Percentiles rank a stretch among this genome's conserved stretches.
Conservation (phyloP, 257 asterid species). For the Coffea canephora region DNA sequence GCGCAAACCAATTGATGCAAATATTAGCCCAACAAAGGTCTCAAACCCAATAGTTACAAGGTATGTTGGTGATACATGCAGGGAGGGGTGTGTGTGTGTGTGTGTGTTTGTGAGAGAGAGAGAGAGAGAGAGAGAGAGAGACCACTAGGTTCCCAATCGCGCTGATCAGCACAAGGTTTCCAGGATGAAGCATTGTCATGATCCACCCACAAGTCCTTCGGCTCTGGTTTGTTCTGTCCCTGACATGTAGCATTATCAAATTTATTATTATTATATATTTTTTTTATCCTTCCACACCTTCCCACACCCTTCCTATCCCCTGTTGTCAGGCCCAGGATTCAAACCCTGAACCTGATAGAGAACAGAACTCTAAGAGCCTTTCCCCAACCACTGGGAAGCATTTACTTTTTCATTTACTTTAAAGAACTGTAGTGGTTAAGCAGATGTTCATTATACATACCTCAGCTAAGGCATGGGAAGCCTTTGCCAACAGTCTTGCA, state of each 20-base stretch:
- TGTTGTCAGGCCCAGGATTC: too few relatives aligned
- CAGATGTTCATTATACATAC: conserved; percentile 31
- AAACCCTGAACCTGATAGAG: too few relatives aligned
- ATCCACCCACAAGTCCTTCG: conserved; percentile 89
- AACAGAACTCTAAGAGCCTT: too few relatives aligned
- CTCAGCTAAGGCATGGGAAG: conserved; percentile 96
- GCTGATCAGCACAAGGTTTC: conserved; percentile 82
- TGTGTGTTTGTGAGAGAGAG: neutral
- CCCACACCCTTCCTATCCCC: too few relatives aligned
- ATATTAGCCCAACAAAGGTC: conserved; percentile 5
- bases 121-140: conserved; percentile 25
- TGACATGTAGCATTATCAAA: conserved; percentile 26
- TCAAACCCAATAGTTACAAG: conserved; percentile 1
- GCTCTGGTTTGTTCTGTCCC: conserved; percentile 82
- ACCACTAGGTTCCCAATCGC: conserved; percentile 76
- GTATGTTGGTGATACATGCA: neutral
- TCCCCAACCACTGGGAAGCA: too few relatives aligned
- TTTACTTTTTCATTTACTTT: neutral
- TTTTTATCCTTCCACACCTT: too few relatives aligned
- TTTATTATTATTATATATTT: too few relatives aligned
- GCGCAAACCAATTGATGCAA: neutral
- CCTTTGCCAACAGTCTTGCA: conserved; percentile 83
- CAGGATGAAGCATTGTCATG: conserved; percentile 73
- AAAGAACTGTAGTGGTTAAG: conserved; percentile 10
- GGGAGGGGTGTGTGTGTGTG: neutral